Conservation (phyloP, 352 stramenopile genomes). For the Phytopythium chamaehyphon region DNA sequence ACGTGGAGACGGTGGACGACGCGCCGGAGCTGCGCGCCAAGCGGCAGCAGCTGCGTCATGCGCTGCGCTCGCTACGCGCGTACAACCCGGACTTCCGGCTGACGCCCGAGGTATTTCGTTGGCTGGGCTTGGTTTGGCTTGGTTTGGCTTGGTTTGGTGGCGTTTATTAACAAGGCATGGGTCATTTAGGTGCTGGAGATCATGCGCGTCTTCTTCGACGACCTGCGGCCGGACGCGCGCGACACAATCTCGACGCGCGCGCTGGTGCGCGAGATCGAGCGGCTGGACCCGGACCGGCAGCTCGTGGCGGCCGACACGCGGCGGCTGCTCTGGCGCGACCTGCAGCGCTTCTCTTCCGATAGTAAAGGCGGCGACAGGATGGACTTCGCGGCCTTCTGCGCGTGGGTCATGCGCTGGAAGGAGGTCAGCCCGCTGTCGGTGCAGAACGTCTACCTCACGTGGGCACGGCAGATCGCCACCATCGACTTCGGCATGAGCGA, state of each 20-base stretch:
- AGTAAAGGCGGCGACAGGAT: conserved; percentile 28
- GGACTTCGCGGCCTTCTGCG: conserved; percentile 69
- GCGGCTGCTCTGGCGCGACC: conserved; percentile 37
- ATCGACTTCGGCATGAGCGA: conserved; percentile 73
- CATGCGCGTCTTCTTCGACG: conserved; percentile 75
- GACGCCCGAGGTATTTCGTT: too few species aligned
- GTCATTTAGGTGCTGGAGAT: conserved; percentile 81
- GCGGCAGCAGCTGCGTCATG: conserved; percentile 34
- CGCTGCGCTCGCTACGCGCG: conserved; percentile 57
- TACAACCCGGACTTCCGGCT: conserved; percentile 84
- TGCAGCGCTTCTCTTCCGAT: conserved; percentile 8
- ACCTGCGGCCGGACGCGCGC: conserved; percentile 43
- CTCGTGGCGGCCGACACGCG: conserved; percentile 45
- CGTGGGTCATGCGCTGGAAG: conserved; percentile 80
- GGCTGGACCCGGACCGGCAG: conserved; percentile 45
- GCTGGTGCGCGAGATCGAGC: conserved; percentile 61
- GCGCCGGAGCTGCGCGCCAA: conserved; percentile 10
- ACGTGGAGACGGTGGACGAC: not conserved
- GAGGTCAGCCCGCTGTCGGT: conserved; percentile 56
- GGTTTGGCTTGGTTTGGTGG: too few species aligned
- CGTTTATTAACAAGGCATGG: too few species aligned
- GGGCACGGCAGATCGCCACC: conserved; percentile 61
- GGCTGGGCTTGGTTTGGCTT: too few species aligned
- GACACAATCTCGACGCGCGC: conserved; percentile 49
- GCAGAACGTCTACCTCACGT: conserved; percentile 76